phyloP scores from a whole-genome alignment of 176 grass and related monocot species.

The Lolium perenne region DNA sequence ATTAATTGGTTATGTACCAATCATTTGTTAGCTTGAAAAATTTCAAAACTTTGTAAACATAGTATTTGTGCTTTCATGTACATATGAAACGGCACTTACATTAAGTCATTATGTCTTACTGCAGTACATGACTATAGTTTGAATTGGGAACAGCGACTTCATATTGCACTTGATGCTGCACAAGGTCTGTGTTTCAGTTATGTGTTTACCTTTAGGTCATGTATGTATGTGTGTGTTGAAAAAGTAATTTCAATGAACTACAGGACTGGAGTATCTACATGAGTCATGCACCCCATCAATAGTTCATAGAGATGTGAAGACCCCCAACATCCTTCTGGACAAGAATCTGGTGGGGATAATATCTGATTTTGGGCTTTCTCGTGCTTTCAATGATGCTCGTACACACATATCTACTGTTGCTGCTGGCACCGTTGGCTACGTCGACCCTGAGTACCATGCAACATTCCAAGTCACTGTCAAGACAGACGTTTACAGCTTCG shows the following conservation, averaged over 20 bases:
- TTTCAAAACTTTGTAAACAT: too few species aligned
- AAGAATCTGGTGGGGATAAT: constrained; percentile 38
- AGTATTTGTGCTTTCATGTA: too few species aligned
- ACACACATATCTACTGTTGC: constrained; percentile 44
- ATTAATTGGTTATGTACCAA: too few species aligned
- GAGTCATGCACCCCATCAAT: constrained; percentile 36
- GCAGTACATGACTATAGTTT: not conserved
- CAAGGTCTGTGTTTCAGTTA: constrained; percentile 38
- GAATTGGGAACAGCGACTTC: constrained; percentile 41
- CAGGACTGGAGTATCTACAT: constrained; percentile 47
- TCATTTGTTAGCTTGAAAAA: too few species aligned
- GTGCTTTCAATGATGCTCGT: not conserved
- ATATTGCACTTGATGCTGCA: constrained; percentile 45
- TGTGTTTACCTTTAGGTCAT: not conserved
- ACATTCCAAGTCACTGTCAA: constrained; percentile 22
- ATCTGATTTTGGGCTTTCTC: constrained; percentile 45
- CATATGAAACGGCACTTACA: too few species aligned
- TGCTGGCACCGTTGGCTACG: constrained; percentile 31
- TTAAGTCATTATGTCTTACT: too few species aligned
- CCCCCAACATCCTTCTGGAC: constrained; percentile 45
- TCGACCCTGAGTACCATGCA: constrained; percentile 39
- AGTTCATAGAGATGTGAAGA: constrained; percentile 51
- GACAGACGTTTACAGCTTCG: constrained; percentile 29
- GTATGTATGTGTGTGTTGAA: not conserved
- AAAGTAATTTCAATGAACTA: not conserved